phyloP scores from a whole-genome alignment of 768 basidiomycete species.

The Hydnomerulius pinastri region DNA sequence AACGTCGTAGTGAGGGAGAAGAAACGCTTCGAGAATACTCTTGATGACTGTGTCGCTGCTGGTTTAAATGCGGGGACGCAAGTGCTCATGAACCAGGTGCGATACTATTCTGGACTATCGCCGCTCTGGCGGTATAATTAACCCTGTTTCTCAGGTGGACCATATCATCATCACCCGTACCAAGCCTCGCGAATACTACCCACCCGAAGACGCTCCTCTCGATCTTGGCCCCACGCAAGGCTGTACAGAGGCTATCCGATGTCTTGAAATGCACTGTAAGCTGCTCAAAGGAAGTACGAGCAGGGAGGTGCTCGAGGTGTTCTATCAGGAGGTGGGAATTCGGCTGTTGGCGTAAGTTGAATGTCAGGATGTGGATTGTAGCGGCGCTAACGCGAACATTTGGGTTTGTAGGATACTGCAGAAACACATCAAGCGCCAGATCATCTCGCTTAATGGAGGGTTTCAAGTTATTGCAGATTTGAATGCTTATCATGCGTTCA shows the following conservation, averaged over 20 bases:
- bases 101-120: conserved; percentile 2
- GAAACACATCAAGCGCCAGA: conserved; percentile 96
- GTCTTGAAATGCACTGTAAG: conserved; percentile 88
- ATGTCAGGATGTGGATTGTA: conserved; percentile 23
- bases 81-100: conserved; percentile 91
- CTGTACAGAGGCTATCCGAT: conserved; percentile 87
- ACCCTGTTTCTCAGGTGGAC: conserved; percentile 63
- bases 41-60: conserved; percentile 92
- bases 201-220: conserved; percentile 73
- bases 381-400: not conserved
- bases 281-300: conserved; percentile 91
- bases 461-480: conserved; percentile 96
- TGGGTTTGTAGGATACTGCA: conserved; percentile 72
- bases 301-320: conserved; percentile 95
- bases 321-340: conserved; percentile 96
- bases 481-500: conserved; percentile 90
- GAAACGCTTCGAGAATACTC: conserved; percentile 89
- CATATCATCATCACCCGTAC: conserved; percentile 87
- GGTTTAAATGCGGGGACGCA: conserved; percentile 96
- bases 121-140: not conserved
- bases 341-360: conserved; percentile 73
- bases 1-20: conserved; percentile 94
- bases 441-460: conserved; percentile 91
- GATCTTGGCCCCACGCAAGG: conserved; percentile 87
- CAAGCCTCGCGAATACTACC: conserved; percentile 86